These are phyloP conservation scores for Mycena alexandri DNA, from an alignment of 768 basidiomycete species.

Conservation along the genomic window DNA sequence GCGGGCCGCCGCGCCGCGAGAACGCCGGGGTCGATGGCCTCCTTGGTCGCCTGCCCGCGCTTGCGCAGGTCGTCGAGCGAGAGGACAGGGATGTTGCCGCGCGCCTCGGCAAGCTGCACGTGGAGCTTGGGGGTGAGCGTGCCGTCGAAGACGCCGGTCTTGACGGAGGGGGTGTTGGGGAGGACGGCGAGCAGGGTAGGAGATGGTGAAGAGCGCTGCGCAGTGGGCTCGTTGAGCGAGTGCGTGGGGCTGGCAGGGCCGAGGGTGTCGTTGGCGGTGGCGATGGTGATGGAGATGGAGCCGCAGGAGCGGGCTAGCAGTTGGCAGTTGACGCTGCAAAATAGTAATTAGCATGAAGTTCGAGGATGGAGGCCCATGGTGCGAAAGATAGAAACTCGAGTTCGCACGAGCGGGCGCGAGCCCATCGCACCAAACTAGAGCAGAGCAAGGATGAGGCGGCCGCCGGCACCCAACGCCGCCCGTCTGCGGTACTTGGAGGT, in stretches of 20 bases:
- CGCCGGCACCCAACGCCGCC: too few species aligned
- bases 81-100: conserved; percentile 71
- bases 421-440: too few species aligned
- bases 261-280: conserved; percentile 96
- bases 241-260: conserved; percentile 90
- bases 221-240: conserved; percentile 78
- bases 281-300: too few species aligned
- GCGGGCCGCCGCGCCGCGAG: conserved; percentile 62
- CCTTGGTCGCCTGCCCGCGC: conserved; percentile 69
- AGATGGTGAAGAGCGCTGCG: conserved; percentile 67
- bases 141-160: conserved; percentile 90
- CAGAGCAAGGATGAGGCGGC: too few species aligned
- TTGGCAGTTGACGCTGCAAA: conserved; percentile 84
- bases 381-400: too few species aligned
- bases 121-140: conserved; percentile 64
- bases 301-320: conserved; percentile 86
- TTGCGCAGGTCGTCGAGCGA: conserved; percentile 79
- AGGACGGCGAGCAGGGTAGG: conserved; percentile 84
- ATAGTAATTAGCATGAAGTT: conserved; percentile 13
- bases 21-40: too few species aligned
- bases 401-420: too few species aligned
- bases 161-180: conserved; percentile 78
- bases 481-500: too few species aligned
- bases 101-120: conserved; percentile 66
- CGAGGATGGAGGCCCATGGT: conserved; percentile 26